Conservation (phyloP, 1,139 yeast genomes). For the Pichia sp. region DNA sequence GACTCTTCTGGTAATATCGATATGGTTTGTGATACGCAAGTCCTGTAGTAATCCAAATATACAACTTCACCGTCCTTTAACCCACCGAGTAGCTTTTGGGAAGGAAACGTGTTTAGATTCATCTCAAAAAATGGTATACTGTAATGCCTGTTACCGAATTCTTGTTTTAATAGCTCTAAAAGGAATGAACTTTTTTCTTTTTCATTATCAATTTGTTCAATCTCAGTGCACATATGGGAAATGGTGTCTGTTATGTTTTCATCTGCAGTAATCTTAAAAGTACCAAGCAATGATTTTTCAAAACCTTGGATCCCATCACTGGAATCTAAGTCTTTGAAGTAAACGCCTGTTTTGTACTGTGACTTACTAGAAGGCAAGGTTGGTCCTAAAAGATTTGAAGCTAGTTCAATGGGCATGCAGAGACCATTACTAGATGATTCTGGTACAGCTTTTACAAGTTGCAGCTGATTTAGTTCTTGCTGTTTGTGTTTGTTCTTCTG, state of each 20-base stretch:
- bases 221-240: too few species aligned
- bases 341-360: too few species aligned
- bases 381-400: background rate
- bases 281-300: too few species aligned
- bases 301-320: too few species aligned
- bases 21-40: conserved; percentile 23
- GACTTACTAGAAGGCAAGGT: too few species aligned
- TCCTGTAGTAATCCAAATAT: conserved; percentile 22
- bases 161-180: conserved; percentile 5
- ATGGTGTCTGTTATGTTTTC: background rate
- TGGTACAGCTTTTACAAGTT: background rate
- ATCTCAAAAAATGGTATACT: conserved; percentile 1
- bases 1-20: conserved; percentile 35
- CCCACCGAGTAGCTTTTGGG: conserved; percentile 10
- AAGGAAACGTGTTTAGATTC: conserved; percentile 5
- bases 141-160: background rate
- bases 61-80: conserved; percentile 18
- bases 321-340: too few species aligned
- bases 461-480: background rate
- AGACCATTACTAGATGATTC: background rate
- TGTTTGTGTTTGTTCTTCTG: background rate
- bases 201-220: background rate
- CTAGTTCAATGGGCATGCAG: background rate
- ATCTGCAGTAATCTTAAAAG: too few species aligned
- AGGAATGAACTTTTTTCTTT: background rate